Evolutionary conservation across 176 grass and related monocot species (phyloP).

Genomic region (Rhynchospora tenuis): DNA sequence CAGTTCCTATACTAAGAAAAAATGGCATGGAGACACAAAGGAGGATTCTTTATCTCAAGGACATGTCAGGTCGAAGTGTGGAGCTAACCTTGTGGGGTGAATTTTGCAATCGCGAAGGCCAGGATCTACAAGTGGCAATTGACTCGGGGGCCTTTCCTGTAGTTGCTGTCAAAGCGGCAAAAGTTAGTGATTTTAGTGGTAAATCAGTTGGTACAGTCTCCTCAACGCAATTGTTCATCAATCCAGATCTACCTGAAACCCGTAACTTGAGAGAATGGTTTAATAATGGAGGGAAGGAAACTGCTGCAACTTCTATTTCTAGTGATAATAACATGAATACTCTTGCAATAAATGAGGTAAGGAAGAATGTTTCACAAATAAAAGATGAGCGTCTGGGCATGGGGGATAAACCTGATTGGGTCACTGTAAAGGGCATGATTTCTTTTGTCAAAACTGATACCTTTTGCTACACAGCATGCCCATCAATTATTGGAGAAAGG

Average conservation of each 20-base stretch:
- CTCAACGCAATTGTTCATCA: conserved; percentile 68
- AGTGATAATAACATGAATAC: conserved; percentile 50
- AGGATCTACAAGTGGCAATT: conserved; percentile 55
- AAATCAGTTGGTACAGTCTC: conserved; percentile 92
- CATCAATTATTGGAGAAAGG: conserved; percentile 62
- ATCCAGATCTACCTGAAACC: conserved; percentile 74
- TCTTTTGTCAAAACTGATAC: conserved; percentile 76
- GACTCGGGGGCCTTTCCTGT: conserved; percentile 50
- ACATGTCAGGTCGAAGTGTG: conserved; percentile 77
- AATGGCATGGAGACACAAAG: conserved; percentile 92
- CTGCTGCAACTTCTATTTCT: conserved; percentile 72
- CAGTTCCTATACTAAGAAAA: conserved; percentile 70
- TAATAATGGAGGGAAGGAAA: conserved; percentile 68
- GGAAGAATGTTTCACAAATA: conserved; percentile 64
- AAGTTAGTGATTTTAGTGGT: conserved; percentile 87
- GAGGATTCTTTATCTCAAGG: conserved; percentile 70
- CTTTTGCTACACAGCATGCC: conserved; percentile 86
- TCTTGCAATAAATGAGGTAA: conserved; percentile 50
- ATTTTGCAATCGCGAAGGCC: conserved; percentile 91
- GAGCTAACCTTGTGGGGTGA: conserved; percentile 97
- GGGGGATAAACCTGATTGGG: conserved; percentile 73
- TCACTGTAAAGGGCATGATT: conserved; percentile 65
- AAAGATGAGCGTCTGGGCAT: conserved; percentile 85
- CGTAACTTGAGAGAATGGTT: conserved; percentile 72
- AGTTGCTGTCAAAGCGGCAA: conserved; percentile 81